Conservation (phyloP, 345 rosid genomes). For the Salix exigua region DNA sequence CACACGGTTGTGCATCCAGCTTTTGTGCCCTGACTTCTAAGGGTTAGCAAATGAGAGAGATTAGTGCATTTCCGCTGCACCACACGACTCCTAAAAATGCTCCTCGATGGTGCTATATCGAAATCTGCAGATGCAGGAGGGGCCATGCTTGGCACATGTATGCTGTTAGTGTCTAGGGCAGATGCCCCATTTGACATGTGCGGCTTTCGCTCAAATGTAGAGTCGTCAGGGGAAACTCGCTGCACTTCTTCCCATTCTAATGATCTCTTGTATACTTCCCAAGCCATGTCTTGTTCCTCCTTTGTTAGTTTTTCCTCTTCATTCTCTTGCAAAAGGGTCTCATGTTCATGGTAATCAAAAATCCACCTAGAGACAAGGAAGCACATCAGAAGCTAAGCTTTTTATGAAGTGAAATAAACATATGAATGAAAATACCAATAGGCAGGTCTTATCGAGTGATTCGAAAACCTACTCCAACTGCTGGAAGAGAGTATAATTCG, state of each 20-base stretch:
- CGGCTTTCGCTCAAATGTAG: constrained; percentile 43
- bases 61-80: constrained; percentile 71
- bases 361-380: constrained; percentile 62
- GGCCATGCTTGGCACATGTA: constrained; percentile 10
- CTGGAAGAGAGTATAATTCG: background rate
- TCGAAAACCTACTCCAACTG: background rate
- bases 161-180: constrained; percentile 26
- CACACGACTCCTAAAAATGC: constrained; percentile 47
- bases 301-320: constrained; percentile 95
- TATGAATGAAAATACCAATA: background rate
- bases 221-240: constrained; percentile 54
- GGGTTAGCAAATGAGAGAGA: constrained; percentile 78
- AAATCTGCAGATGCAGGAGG: background rate
- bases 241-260: constrained; percentile 94
- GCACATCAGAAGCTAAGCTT: background rate
- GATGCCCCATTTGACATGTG: constrained; percentile 22
- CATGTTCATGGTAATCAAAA: constrained; percentile 89
- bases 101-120: constrained; percentile 18
- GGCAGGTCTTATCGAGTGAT: background rate
- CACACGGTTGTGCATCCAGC: constrained; percentile 73
- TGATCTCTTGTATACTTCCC: constrained; percentile 82
- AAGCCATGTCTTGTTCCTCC: constrained; percentile 99
- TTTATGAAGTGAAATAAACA: background rate
- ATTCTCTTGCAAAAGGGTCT: constrained; percentile 95
- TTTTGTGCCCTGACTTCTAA: constrained; percentile 83